Percentiles rank a stretch among this genome's conserved stretches.
phyloP scores from a whole-genome alignment of 768 basidiomycete species.

The Kwoniella pini region DNA sequence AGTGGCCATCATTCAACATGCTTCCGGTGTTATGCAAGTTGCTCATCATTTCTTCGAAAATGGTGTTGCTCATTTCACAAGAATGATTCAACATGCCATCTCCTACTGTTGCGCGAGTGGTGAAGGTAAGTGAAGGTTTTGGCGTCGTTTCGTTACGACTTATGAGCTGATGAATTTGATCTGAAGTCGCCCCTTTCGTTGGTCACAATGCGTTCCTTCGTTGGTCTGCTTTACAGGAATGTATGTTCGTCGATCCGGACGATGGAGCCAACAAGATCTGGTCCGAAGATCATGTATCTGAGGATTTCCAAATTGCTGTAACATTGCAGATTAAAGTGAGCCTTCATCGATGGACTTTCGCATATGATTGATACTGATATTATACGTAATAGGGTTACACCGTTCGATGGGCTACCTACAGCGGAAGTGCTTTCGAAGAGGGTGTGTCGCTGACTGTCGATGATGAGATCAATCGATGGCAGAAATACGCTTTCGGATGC shows the following conservation, averaged over 20 bases:
- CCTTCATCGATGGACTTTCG: neutral
- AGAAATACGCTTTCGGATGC: constrained; percentile 61
- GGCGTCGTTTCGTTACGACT: neutral
- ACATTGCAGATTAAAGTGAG: constrained; percentile 65
- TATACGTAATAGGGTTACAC: constrained; percentile 38
- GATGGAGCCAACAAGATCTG: constrained; percentile 73
- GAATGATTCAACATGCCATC: constrained; percentile 67
- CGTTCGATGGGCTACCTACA: constrained; percentile 73
- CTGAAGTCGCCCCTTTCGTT: constrained; percentile 51
- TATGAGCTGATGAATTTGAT: neutral
- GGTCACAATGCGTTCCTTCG: constrained; percentile 65
- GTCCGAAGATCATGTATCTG: constrained; percentile 79
- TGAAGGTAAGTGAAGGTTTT: constrained; percentile 34
- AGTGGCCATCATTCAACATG: constrained; percentile 71
- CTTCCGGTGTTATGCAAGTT: constrained; percentile 88
- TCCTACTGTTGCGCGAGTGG: constrained; percentile 52
- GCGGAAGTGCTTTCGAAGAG: constrained; percentile 81
- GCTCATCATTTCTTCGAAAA: constrained; percentile 89
- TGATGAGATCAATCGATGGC: constrained; percentile 90
- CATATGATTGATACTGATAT: neutral
- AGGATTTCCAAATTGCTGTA: constrained; percentile 72
- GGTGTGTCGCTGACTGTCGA: constrained; percentile 86
- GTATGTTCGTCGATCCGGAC: constrained; percentile 68
- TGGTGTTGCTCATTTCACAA: constrained; percentile 83
- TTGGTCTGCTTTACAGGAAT: constrained; percentile 82